phyloP scores from a whole-genome alignment of 2,329 filamentous ascomycete species.

The Aspergillus quadrilineatus region DNA sequence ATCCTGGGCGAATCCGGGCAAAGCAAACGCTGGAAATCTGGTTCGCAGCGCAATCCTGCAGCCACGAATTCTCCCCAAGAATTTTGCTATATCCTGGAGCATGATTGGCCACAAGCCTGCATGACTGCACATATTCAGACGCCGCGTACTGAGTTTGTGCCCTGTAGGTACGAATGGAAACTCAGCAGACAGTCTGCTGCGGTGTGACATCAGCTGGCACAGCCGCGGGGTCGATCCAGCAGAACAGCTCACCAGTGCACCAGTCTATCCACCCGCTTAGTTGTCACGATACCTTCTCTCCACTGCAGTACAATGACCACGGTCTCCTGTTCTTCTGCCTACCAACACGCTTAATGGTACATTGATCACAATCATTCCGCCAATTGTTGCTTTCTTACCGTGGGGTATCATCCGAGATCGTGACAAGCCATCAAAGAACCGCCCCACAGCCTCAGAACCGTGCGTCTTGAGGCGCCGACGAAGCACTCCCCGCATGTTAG shows the following conservation, averaged over 20 bases:
- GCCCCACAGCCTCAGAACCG: slow-evolving; percentile 3
- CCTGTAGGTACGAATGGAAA: background rate
- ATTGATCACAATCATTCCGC: background rate
- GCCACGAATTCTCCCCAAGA: background rate
- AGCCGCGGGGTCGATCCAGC: slow-evolving; percentile 25
- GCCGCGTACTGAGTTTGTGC: background rate
- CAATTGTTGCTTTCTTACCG: background rate
- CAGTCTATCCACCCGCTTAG: background rate
- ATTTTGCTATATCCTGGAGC: background rate
- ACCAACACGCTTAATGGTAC: background rate
- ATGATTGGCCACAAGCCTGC: background rate
- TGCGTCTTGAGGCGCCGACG: background rate
- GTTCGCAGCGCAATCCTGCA: background rate
- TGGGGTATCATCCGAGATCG: background rate
- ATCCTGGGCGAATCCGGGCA: background rate
- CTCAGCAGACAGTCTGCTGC: slow-evolving; percentile 36
- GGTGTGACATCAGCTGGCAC: slow-evolving; percentile 33
- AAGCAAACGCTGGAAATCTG: background rate
- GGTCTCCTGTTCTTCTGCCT: background rate
- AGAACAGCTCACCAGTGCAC: slow-evolving; percentile 1
- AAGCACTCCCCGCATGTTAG: background rate
- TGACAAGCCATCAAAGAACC: background rate
- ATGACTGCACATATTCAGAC: background rate
- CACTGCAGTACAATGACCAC: background rate
- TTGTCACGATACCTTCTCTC: slow-evolving; percentile 2